A percentile compares a stretch with the other conserved stretches of the same genome.
These are phyloP conservation scores for Penicillium hesseltinei DNA, from an alignment of 2,329 filamentous ascomycete species.

Conservation along the genomic window DNA sequence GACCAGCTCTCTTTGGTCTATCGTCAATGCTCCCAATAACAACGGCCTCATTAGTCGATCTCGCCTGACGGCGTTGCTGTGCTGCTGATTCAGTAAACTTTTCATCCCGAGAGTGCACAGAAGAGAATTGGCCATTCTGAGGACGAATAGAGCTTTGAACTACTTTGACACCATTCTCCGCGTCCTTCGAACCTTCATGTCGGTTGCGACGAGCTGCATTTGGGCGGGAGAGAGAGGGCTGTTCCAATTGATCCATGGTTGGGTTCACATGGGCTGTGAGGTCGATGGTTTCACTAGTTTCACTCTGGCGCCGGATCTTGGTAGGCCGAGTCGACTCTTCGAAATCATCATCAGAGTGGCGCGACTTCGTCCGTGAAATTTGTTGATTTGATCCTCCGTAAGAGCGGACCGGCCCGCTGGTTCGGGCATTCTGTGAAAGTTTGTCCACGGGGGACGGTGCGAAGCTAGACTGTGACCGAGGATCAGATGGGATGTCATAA, in stretches of 20 bases:
- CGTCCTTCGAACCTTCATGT: conserved; percentile 21
- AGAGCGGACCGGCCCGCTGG: conserved; percentile 36
- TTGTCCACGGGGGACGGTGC: conserved; percentile 27
- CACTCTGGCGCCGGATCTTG: conserved; percentile 33
- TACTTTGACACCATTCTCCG: conserved; percentile 20
- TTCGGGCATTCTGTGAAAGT: conserved; percentile 26
- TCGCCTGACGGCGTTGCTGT: conserved; percentile 22
- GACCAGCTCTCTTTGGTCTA: background rate
- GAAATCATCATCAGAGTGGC: conserved; percentile 12
- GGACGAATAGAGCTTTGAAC: conserved; percentile 1
- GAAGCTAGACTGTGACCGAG: conserved; percentile 10
- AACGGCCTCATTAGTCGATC: background rate
- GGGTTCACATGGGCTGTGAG: background rate
- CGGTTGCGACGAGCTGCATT: background rate
- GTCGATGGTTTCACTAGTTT: background rate
- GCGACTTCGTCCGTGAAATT: background rate
- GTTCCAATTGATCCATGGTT: background rate
- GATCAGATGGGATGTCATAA: conserved; percentile 1
- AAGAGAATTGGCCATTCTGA: background rate
- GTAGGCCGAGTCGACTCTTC: conserved; percentile 23
- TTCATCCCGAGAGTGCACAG: conserved; percentile 21
- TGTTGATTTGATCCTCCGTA: conserved; percentile 18
- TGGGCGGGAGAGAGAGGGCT: background rate
- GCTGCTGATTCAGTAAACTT: conserved; percentile 26
- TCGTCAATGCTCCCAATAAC: background rate